phyloP scores from a whole-genome alignment of 2,329 filamentous ascomycete genomes.

The Epichloe uncinata region DNA sequence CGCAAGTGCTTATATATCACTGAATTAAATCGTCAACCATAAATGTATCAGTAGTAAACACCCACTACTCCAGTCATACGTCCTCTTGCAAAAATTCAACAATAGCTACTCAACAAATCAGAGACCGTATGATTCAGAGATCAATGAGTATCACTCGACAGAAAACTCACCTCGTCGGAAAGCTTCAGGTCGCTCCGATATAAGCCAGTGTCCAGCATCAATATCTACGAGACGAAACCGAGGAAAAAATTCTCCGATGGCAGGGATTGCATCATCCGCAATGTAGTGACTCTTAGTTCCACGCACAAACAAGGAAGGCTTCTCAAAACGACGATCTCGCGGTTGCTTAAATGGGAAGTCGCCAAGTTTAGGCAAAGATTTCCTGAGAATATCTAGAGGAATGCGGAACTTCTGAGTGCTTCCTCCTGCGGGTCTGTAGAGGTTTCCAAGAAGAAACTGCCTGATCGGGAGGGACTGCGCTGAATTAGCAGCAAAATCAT shows the following conservation, averaged over 20 bases:
- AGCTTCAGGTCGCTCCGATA: conserved; percentile 72
- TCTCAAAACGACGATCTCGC: conserved; percentile 52
- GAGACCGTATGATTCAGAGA: neutral
- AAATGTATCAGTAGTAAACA: no score
- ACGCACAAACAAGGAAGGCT: conserved; percentile 68
- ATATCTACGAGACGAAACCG: conserved; percentile 60
- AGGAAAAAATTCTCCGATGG: conserved; percentile 73
- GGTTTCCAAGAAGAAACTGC: conserved; percentile 84
- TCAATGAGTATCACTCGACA: neutral
- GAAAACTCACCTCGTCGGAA: conserved; percentile 53
- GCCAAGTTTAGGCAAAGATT: conserved; percentile 59
- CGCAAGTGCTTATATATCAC: no score
- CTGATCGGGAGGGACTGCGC: conserved; percentile 54
- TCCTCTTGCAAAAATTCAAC: conserved; percentile 1
- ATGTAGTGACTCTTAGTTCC: conserved; percentile 69
- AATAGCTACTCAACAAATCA: conserved; percentile 3
- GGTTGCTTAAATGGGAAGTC: conserved; percentile 81
- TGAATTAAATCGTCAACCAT: no score
- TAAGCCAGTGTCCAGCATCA: conserved; percentile 76
- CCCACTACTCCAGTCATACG: neutral
- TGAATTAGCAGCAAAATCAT: neutral
- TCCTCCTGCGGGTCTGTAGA: conserved; percentile 42
- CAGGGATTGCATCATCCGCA: conserved; percentile 65
- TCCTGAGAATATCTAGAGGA: conserved; percentile 57
- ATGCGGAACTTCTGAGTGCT: conserved; percentile 61